phyloP scores from a whole-genome alignment of 2,329 filamentous ascomycete genomes.

The Calonectria leucothoes region DNA sequence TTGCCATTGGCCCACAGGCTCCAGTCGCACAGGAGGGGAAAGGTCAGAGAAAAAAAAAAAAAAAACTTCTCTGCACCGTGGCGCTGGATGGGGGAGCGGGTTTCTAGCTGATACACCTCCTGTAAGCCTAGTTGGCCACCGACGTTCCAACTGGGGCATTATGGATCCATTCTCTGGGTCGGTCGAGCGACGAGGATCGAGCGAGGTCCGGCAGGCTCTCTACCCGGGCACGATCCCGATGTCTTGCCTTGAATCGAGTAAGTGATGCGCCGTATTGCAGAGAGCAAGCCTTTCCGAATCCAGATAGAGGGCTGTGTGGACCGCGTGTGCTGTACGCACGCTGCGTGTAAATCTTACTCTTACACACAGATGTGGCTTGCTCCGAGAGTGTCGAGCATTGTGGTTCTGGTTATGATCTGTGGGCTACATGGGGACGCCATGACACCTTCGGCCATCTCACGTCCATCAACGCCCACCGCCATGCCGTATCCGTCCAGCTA shows the following conservation, averaged over 20 bases:
- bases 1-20: slow-evolving; percentile 24
- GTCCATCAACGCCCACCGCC: not conserved
- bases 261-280: slow-evolving; percentile 4
- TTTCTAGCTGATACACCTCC: slow-evolving; percentile 16
- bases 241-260: slow-evolving; percentile 3
- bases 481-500: not conserved
- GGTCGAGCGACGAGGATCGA: not conserved
- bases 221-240: not conserved
- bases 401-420: not conserved
- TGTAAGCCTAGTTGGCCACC: slow-evolving; percentile 17
- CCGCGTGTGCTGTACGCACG: not conserved
- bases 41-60: slow-evolving; percentile 28
- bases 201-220: slow-evolving; percentile 11
- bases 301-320: not conserved
- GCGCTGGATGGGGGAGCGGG: slow-evolving; percentile 27
- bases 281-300: slow-evolving; percentile 2
- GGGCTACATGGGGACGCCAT: slow-evolving; percentile 2
- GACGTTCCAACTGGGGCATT: not conserved
- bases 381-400: slow-evolving; percentile 7
- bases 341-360: slow-evolving; percentile 8
- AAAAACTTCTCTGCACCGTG: slow-evolving; percentile 24
- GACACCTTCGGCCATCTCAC: not conserved
- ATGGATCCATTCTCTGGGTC: slow-evolving; percentile 14
- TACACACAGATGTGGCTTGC: slow-evolving; percentile 19
- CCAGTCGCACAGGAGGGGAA: slow-evolving; percentile 6